Percentiles rank a stretch among this genome's conserved stretches.
These are phyloP conservation scores for Aureobasidium uvarum DNA, from an alignment of 2,329 filamentous ascomycete species.

Conservation along the genomic window DNA sequence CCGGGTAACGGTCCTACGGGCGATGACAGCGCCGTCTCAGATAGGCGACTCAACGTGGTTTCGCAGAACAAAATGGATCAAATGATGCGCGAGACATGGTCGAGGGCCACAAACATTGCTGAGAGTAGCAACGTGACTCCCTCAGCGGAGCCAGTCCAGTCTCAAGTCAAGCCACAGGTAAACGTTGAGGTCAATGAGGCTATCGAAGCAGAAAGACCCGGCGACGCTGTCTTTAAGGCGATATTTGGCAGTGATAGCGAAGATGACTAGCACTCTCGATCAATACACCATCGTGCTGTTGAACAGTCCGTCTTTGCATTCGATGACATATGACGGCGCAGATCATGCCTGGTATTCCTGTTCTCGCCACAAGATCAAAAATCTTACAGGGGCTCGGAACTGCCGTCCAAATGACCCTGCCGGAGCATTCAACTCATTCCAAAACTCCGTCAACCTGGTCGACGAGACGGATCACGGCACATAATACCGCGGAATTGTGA, in stretches of 20 bases:
- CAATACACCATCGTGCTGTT: too few relatives aligned
- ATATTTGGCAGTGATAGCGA: constrained; percentile 79
- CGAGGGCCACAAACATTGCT: constrained; percentile 10
- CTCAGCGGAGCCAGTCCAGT: constrained; percentile 27
- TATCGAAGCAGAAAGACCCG: constrained; percentile 69
- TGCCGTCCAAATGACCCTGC: neutral
- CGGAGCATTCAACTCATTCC: neutral
- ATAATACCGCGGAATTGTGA: neutral
- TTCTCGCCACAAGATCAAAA: neutral
- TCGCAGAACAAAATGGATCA: constrained; percentile 56
- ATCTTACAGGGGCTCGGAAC: neutral
- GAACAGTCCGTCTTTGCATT: neutral
- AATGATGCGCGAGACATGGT: constrained; percentile 50
- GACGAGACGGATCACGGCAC: neutral
- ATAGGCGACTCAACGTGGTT: constrained; percentile 48
- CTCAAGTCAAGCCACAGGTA: constrained; percentile 42
- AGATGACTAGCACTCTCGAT: constrained; percentile 31
- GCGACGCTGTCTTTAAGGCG: constrained; percentile 81
- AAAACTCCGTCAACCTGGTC: constrained; percentile 2
- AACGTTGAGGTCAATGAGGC: constrained; percentile 76
- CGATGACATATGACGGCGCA: neutral
- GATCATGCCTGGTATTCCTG: neutral
- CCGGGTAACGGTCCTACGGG: constrained; percentile 36
- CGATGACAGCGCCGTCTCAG: constrained; percentile 32
- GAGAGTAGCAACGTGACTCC: constrained; percentile 30